Conservation (phyloP, 1,284 basidiomycete species). For the Pseudomicrostroma phylloplanum region DNA sequence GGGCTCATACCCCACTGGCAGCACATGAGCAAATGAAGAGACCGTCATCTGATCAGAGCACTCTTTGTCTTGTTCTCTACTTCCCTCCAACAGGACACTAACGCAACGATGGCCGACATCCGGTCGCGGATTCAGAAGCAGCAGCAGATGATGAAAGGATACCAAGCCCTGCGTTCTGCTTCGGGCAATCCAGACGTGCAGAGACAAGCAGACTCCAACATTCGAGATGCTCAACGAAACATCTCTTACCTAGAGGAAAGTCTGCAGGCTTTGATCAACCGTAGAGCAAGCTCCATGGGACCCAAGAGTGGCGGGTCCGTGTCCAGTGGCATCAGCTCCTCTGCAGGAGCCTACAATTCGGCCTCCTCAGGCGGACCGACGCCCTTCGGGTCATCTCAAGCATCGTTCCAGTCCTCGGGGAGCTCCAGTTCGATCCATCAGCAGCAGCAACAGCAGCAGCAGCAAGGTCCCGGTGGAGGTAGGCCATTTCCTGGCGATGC, state of each 20-base stretch:
- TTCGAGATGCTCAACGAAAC: conserved; percentile 77
- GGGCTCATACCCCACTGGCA: neutral
- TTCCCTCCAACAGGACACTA: conserved; percentile 47
- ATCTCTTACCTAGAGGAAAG: conserved; percentile 82
- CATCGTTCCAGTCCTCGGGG: neutral
- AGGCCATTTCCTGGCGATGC: conserved; percentile 23
- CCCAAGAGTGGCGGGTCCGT: too few species aligned
- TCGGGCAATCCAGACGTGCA: conserved; percentile 82
- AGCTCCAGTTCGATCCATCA: conserved; percentile 15
- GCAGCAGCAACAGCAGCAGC: conserved; percentile 16
- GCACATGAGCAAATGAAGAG: neutral
- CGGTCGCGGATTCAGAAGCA: conserved; percentile 83
- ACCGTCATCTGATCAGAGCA: neutral
- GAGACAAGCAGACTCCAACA: conserved; percentile 66
- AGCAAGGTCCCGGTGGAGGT: neutral
- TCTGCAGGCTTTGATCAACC: conserved; percentile 69
- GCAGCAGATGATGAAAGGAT: conserved; percentile 83
- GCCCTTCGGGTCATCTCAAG: neutral
- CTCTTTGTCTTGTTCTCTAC: neutral
- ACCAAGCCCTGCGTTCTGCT: conserved; percentile 69
- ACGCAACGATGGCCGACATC: conserved; percentile 86
- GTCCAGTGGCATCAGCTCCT: neutral
- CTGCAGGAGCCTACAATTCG: conserved; percentile 53
- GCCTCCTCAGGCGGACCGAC: neutral
- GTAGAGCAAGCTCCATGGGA: conserved; percentile 55